Base-by-base conservation (phyloP, 768 basidiomycete genomes). In the Russula compacta region DNA sequence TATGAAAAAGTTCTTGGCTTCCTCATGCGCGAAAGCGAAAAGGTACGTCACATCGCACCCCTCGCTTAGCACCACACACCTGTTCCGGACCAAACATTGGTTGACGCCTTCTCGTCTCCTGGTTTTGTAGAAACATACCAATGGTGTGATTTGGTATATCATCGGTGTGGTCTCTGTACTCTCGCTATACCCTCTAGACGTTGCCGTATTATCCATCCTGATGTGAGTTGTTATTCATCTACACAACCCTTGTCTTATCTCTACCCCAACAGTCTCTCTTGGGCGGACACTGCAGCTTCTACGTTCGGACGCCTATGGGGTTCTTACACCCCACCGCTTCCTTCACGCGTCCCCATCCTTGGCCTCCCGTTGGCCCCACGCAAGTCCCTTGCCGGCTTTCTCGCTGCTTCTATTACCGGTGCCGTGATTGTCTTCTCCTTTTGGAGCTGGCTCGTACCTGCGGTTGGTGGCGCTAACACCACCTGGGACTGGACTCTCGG, bases 251-350 rank as follows among this genome's bases (percentile, higher is more conserved):
- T 11, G 29, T 51, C 53, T 55, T 33, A 56, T 21, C 36, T 56
- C 12, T 24, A 8, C 59, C n/a, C 56, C 33, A 42, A 38, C 67
- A 95, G 93, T 63, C 83, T 97, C 51, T 93, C 92, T 36, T 97
- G 94, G 94, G 93, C 92, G 0, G 94, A 97, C 72, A 95, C 94
- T 1, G 85, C 92, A 17, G 94, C 94, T 6, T 95, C 94, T 10
- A 95, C 91, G 12, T 77, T 95, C 65, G 94, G 94, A 47, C 84
- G 94, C n/a, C 76, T 92, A 38, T 92, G 82, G 71, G 91, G 92
- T 43, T 75, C 76, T n/a, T 73, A 75, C 49, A 91, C 92, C 0
- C 81, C 83, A 0, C 79, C 74, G 5, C 80, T 88, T 4, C 86
- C 86, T 2, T 70, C 75, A 49, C 74, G 69, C 73, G 60, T 79